phyloP scores from a whole-genome alignment of 2,329 filamentous ascomycete genomes.

The Colletotrichum musicola region DNA sequence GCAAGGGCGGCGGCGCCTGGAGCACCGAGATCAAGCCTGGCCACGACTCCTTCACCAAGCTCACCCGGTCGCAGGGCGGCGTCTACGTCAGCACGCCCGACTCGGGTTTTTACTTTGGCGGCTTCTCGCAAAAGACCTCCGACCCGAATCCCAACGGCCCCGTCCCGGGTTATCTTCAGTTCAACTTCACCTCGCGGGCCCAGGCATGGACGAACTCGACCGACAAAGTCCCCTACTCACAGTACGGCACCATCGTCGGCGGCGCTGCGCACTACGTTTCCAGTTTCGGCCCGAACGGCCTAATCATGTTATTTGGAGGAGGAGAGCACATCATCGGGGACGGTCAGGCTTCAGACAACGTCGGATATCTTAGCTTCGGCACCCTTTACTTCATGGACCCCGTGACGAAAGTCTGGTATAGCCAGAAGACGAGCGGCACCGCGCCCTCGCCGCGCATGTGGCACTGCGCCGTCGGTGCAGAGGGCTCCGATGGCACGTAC shows the following conservation, averaged over 20 bases:
- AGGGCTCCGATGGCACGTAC: conserved; percentile 35
- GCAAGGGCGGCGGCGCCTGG: conserved; percentile 37
- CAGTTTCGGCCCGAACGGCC: conserved; percentile 33
- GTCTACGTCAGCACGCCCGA: conserved; percentile 31
- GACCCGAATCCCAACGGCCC: conserved; percentile 21
- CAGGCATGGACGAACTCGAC: conserved; percentile 35
- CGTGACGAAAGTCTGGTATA: conserved; percentile 35
- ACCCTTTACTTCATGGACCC: conserved; percentile 39
- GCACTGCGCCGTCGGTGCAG: conserved; percentile 35
- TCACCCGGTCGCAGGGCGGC: conserved; percentile 26
- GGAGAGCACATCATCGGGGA: conserved; percentile 5
- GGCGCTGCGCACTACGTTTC: conserved; percentile 36
- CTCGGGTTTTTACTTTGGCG: conserved; percentile 39
- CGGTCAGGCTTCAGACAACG: conserved; percentile 6
- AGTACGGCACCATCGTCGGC: conserved; percentile 24
- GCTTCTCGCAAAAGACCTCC: conserved; percentile 16
- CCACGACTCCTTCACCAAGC: conserved; percentile 18
- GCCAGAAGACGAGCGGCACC: conserved; percentile 36
- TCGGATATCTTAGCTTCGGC: conserved; percentile 32
- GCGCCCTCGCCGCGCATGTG: conserved; percentile 29
- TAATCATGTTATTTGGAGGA: conserved; percentile 37
- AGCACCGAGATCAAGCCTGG: conserved; percentile 31
- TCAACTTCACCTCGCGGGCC: conserved; percentile 33
- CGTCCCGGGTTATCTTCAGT: conserved; percentile 29
- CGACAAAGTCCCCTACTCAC: conserved; percentile 25